Conservation (phyloP, 2,329 filamentous ascomycete species). For the Canariomyces notabilis region DNA sequence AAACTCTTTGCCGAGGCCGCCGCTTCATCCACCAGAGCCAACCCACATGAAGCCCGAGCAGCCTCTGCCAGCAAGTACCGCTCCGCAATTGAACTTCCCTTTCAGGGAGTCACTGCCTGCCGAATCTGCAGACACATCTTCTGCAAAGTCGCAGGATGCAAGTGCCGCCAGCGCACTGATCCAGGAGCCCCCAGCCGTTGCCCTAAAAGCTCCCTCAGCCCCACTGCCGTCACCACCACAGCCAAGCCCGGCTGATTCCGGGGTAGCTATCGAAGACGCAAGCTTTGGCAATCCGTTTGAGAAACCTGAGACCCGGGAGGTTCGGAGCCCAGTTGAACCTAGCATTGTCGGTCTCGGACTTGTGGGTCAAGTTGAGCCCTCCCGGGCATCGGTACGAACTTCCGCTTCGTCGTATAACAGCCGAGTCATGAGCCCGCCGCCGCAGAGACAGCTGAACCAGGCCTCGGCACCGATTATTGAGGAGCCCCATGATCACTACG, state of each 20-base stretch:
- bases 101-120: constrained; percentile 7
- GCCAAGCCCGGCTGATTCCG: constrained; percentile 21
- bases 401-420: constrained; percentile 17
- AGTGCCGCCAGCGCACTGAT: constrained; percentile 10
- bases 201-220: constrained; percentile 15
- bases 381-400: constrained; percentile 17
- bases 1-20: constrained; percentile 43
- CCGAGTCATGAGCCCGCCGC: constrained; percentile 8
- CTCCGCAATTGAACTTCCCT: constrained; percentile 12
- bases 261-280: constrained; percentile 16
- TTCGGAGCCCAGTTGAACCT: constrained; percentile 14
- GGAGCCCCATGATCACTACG: constrained; percentile 29
- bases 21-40: constrained; percentile 31
- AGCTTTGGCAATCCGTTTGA: constrained; percentile 17
- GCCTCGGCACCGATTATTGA: constrained; percentile 28
- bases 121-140: neutral
- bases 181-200: constrained; percentile 22
- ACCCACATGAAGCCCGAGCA: constrained; percentile 18
- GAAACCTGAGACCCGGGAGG: constrained; percentile 19
- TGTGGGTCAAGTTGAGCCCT: constrained; percentile 12
- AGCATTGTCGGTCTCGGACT: constrained; percentile 19
- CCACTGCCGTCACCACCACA: constrained; percentile 17
- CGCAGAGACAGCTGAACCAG: constrained; percentile 9
- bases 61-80: neutral
- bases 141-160: constrained; percentile 22